A percentile compares a stretch with the other conserved stretches of the same genome.
Evolutionary conservation across 2,329 filamentous ascomycete species (phyloP).

Genomic region (Fusarium sacchari): DNA sequence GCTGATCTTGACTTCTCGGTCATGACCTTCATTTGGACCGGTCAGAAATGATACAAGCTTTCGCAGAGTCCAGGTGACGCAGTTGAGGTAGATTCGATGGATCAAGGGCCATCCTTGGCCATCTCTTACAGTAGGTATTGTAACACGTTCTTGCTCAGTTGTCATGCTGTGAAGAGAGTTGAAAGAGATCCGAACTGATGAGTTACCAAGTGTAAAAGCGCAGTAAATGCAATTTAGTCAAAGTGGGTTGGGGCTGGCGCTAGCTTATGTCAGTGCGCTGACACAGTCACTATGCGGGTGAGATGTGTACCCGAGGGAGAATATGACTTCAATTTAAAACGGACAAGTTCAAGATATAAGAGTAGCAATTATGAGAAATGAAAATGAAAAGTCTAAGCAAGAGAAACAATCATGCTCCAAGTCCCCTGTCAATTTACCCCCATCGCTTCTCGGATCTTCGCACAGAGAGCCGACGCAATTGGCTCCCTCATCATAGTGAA

Average conservation of each 20-base stretch:
- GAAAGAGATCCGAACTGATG: background rate
- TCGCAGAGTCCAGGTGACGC: background rate
- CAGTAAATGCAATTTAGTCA: too few relatives aligned
- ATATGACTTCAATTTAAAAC: too few relatives aligned
- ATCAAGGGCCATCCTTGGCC: background rate
- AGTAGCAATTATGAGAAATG: background rate
- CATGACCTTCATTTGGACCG: background rate
- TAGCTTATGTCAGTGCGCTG: background rate
- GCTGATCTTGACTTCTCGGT: fast-evolving
- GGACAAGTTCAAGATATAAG: too few relatives aligned
- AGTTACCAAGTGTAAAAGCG: too few relatives aligned
- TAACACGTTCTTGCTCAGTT: fast-evolving
- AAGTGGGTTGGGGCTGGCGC: background rate
- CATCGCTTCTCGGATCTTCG: background rate
- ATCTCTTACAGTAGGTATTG: fast-evolving
- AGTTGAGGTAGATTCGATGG: background rate
- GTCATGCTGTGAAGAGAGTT: background rate
- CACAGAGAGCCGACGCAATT: background rate
- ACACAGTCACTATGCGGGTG: background rate
- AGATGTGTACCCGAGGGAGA: too few relatives aligned
- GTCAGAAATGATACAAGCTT: background rate
- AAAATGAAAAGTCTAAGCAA: background rate
- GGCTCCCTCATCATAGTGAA: slow-evolving; percentile 1
- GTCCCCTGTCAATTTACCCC: background rate
- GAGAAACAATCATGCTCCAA: too few relatives aligned